Evolutionary conservation across 257 asterid genomes (phyloP).

Genomic region (Anisodus acutangulus): DNA sequence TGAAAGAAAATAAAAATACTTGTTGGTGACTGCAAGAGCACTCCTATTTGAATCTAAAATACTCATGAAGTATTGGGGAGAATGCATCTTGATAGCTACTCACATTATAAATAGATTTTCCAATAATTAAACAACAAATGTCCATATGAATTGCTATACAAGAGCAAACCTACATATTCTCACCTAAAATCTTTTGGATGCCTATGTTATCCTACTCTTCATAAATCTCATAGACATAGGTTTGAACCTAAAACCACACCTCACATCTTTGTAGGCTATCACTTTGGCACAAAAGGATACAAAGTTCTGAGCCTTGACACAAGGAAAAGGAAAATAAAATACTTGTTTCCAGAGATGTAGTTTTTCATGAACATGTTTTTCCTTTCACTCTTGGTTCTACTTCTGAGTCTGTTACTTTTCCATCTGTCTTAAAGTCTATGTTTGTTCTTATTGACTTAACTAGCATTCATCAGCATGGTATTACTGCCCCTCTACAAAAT

Average conservation of each 20-base stretch:
- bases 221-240: not conserved
- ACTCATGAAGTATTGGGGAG: too few relatives aligned
- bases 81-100: not conserved
- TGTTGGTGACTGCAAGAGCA: not conserved
- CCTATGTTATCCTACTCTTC: not conserved
- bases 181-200: not conserved
- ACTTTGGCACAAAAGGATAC: not conserved
- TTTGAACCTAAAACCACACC: not conserved
- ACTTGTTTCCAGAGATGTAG: not conserved
- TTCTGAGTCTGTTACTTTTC: too few relatives aligned
- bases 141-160: not conserved
- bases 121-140: too few relatives aligned
- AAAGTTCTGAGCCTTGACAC: not conserved
- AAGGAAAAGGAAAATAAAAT: too few relatives aligned
- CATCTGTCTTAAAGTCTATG: too few relatives aligned
- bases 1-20: too few relatives aligned
- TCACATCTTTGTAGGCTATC: not conserved
- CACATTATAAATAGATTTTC: not conserved
- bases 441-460: too few relatives aligned
- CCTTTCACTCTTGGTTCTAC: not conserved
- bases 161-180: not conserved
- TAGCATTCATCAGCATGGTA: too few relatives aligned
- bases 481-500: too few relatives aligned
- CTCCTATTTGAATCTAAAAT: not conserved
- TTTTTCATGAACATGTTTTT: not conserved